Evolutionary conservation across 2,329 filamentous ascomycete species (phyloP), one percentile per base, ranked within the genome.

Genomic region (Microdochium paspali): DNA sequence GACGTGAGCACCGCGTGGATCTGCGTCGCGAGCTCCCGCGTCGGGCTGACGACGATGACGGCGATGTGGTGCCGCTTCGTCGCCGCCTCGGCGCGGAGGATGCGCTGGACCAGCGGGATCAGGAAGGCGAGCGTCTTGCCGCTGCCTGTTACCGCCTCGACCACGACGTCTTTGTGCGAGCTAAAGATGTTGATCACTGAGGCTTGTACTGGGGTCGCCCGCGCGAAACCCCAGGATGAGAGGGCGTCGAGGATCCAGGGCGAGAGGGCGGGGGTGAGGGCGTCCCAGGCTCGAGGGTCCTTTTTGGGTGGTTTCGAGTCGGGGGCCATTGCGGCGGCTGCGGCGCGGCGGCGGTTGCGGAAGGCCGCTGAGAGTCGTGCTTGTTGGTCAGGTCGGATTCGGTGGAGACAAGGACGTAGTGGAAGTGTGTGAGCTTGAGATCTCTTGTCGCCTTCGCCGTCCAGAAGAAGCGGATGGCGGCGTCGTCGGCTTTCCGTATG

Each of bases 141-240:
- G 64, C 87, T 93, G 12, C 90, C 90, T 2, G 90, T 95, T 3
- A 95, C 90, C 26, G 89, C 89, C 71, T 95, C 89, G 5, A 95
- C 90, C 1, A 95, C 90, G 4, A 95, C 87, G 65, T 95, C 90
- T 60, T 94, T 95, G 63, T 95, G 87, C 46, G 82, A 84, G 68
- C 90, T 83, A 62, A 95, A 93, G 46, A 95, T 78, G 12, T 90
- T 89, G 54, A 96, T 85, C 4, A 88, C 85, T 50, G 89, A 91
- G 42, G 90, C 88, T 68, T 97, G 91, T n/a, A 96, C 90, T 1
- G 91, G 91, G 3, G 90, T 96, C 76, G 93, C 90, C 63, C 85
- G 84, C 53, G 76, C 71, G 66, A 95, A 95, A 51, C 89, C 88
- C 84, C 93, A 91, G 53, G 83, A 80, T 45, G 82, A 75, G 44